Conservation (phyloP, 169 alveolate genomes). For the Plasmodium sp. region DNA sequence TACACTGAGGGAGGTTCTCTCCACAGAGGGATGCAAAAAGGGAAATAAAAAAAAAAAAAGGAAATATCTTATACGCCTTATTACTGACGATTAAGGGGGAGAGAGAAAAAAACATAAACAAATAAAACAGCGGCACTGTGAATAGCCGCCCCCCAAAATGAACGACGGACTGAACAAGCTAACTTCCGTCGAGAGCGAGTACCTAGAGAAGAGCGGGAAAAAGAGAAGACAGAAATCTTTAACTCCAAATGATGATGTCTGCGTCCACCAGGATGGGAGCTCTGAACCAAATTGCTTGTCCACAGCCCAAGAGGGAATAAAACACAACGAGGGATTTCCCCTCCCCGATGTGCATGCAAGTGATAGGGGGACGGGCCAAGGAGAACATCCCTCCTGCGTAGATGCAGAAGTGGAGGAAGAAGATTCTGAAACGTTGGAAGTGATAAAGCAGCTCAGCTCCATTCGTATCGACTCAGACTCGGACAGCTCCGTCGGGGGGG, state of each 20-base stretch:
- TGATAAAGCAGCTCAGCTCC: constrained; percentile 49
- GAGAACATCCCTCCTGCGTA: neutral
- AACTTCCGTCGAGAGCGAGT: constrained; percentile 59
- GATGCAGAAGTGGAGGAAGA: constrained; percentile 7
- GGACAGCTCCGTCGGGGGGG: neutral
- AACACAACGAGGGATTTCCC: neutral
- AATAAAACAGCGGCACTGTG: neutral
- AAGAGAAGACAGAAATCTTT: constrained; percentile 45
- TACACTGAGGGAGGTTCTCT: neutral
- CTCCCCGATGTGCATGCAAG: neutral
- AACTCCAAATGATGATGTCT: neutral
- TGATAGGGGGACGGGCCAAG: neutral
- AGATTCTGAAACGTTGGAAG: constrained; percentile 19
- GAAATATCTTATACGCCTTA: neutral
- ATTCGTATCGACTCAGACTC: constrained; percentile 27
- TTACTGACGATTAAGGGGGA: neutral
- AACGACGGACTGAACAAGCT: constrained; percentile 19
- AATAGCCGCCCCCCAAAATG: neutral
- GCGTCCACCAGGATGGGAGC: neutral
- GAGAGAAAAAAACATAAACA: neutral
- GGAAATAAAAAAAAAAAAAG: neutral
- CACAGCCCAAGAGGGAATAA: neutral
- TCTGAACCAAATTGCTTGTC: neutral
- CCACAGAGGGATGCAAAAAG: neutral
- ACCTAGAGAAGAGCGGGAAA: constrained; percentile 47